phyloP scores from a whole-genome alignment of 352 stramenopile species.

The Thalassiosira mediterranea region DNA sequence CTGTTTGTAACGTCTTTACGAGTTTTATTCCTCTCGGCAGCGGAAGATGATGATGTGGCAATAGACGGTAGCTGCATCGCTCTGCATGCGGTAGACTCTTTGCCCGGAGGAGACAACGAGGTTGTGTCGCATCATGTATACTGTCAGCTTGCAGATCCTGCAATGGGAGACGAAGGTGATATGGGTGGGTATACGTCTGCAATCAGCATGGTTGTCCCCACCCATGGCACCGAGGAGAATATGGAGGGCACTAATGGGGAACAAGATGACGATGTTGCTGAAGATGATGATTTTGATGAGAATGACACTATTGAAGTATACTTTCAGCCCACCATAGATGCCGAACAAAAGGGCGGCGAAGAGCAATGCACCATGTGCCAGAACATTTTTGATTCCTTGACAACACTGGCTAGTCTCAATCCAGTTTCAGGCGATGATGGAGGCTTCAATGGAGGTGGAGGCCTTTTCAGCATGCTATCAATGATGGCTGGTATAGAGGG shows the following conservation, averaged over 20 bases:
- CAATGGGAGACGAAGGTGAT: conserved; percentile 13
- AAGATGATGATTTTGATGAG: conserved; percentile 25
- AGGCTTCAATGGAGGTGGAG: conserved; percentile 33
- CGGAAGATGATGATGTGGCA: conserved; percentile 39
- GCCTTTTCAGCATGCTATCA: conserved; percentile 47
- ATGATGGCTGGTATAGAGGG: conserved; percentile 48
- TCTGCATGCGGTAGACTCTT: conserved; percentile 68
- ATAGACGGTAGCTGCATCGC: conserved; percentile 69
- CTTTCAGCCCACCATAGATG: conserved; percentile 39
- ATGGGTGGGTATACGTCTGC: conserved; percentile 20
- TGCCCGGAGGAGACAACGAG: conserved; percentile 12
- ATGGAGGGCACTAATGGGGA: conserved; percentile 11
- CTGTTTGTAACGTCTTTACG: conserved; percentile 51
- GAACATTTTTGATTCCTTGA: conserved; percentile 65
- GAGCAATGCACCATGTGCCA: conserved; percentile 58
- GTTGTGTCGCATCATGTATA: conserved; percentile 54
- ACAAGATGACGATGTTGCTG: conserved; percentile 13
- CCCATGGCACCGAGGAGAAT: conserved; percentile 33
- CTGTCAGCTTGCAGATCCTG: conserved; percentile 48
- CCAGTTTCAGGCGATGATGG: conserved; percentile 53
- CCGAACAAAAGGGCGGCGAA: conserved; percentile 4
- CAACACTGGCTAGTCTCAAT: conserved; percentile 63
- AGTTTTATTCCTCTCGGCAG: conserved; percentile 41
- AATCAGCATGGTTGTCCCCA: conserved; percentile 26
- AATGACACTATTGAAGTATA: conserved; percentile 57